phyloP scores from a whole-genome alignment of 148 eudicot species.

The Nyssa sinensis region DNA sequence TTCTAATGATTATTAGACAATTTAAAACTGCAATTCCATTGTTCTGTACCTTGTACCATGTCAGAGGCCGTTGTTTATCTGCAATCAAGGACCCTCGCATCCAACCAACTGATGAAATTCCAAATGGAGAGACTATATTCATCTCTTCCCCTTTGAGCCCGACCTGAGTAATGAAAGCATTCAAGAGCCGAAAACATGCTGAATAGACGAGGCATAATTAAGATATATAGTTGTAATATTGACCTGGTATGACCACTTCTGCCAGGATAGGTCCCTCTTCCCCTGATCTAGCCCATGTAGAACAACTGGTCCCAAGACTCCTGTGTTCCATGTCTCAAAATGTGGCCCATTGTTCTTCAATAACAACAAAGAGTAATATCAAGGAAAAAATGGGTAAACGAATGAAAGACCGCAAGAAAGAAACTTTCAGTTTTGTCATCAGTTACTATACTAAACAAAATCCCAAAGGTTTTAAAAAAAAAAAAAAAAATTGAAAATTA shows the following conservation, averaged over 20 bases:
- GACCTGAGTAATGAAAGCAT: constrained; percentile 42
- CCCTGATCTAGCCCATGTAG: constrained; percentile 51
- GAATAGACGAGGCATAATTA: background rate
- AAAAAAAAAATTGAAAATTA: background rate
- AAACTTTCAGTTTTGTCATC: background rate
- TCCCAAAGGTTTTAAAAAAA: background rate
- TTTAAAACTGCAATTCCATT: background rate
- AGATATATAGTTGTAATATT: background rate
- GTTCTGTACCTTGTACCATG: constrained; percentile 82
- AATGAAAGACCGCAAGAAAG: background rate
- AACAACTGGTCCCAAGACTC: constrained; percentile 59
- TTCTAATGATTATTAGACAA: background rate
- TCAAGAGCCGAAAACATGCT: background rate
- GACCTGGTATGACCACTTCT: constrained; percentile 72
- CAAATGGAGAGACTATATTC: constrained; percentile 63
- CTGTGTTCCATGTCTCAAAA: constrained; percentile 57
- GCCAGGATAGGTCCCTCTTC: constrained; percentile 48
- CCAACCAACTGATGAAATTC: constrained; percentile 60
- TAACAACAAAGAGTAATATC: constrained; percentile 6
- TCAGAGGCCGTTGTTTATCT: constrained; percentile 56
- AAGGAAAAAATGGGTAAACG: background rate
- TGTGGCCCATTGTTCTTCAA: constrained; percentile 60
- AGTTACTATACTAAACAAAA: background rate
- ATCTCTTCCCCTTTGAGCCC: constrained; percentile 83
- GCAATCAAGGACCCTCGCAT: constrained; percentile 42